These are phyloP conservation scores for Pouteria glomerata DNA, from an alignment of 148 eudicot species.

Conservation along the genomic window DNA sequence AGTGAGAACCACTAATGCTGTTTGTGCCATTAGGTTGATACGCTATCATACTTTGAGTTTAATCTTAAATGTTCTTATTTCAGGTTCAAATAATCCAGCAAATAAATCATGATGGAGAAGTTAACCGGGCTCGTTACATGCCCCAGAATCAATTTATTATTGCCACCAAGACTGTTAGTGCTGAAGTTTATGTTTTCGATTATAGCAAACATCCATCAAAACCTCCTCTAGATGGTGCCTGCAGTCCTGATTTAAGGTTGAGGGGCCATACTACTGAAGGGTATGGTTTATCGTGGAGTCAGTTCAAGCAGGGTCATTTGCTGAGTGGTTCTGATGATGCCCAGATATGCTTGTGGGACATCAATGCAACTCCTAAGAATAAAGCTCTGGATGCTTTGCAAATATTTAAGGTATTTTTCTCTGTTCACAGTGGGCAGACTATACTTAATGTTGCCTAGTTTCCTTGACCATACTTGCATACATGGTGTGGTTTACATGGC, in stretches of 20 bases:
- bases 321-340: slow-evolving; percentile 86
- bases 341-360: slow-evolving; percentile 77
- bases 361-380: slow-evolving; percentile 57
- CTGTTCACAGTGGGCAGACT: background rate
- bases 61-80: slow-evolving; percentile 5
- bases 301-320: slow-evolving; percentile 62
- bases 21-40: background rate
- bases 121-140: slow-evolving; percentile 91
- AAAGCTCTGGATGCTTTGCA: slow-evolving; percentile 59
- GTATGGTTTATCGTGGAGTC: slow-evolving; percentile 78
- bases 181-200: slow-evolving; percentile 86
- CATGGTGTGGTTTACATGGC: background rate
- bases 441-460: background rate
- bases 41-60: background rate
- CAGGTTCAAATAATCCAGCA: slow-evolving; percentile 93
- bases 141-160: slow-evolving; percentile 82
- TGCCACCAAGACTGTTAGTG: slow-evolving; percentile 82
- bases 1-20: background rate
- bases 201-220: slow-evolving; percentile 87
- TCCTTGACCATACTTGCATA: background rate
- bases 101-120: slow-evolving; percentile 90
- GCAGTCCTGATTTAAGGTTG: slow-evolving; percentile 80
- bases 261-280: slow-evolving; percentile 85
- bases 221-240: slow-evolving; percentile 70
- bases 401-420: slow-evolving; percentile 51